Evolutionary conservation across 1,284 basidiomycete genomes (phyloP).

Genomic region (Microbotryomycetes sp.): DNA sequence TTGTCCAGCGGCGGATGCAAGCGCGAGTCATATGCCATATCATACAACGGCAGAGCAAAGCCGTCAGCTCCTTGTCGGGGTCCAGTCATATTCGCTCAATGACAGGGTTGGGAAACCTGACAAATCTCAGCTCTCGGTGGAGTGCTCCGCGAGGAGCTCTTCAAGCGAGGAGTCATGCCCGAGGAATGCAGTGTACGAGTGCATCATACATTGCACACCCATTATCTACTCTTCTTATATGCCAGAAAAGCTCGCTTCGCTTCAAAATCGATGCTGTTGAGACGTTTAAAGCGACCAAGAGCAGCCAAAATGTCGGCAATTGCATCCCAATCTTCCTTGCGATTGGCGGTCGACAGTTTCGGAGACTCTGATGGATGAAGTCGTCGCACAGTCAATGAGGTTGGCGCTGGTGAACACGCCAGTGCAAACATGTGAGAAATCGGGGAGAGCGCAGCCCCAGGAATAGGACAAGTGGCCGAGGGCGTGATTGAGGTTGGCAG

Average conservation of each 20-base stretch:
- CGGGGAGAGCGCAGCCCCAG: background rate
- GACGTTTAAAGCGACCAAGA: constrained; percentile 12
- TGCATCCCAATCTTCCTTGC: constrained; percentile 7
- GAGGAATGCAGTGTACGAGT: too few relatives aligned
- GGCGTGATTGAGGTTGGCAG: constrained; percentile 16
- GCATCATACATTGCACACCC: too few relatives aligned
- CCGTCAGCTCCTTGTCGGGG: too few relatives aligned
- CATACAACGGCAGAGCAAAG: background rate
- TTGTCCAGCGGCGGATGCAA: too few relatives aligned
- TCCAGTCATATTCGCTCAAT: too few relatives aligned
- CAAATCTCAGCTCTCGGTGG: too few relatives aligned
- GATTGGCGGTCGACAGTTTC: background rate
- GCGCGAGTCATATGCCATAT: background rate
- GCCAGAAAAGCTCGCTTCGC: constrained; percentile 22
- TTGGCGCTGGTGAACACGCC: constrained; percentile 6
- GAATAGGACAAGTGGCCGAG: constrained; percentile 27
- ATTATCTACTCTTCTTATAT: constrained; percentile 1
- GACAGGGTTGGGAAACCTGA: too few relatives aligned
- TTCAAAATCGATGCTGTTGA: constrained; percentile 9
- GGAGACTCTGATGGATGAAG: constrained; percentile 20
- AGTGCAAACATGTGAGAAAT: constrained; percentile 16
- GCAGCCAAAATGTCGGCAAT: constrained; percentile 8
- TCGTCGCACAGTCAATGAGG: constrained; percentile 12
- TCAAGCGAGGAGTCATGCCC: too few relatives aligned
- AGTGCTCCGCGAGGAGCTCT: too few relatives aligned